Evolutionary conservation across 345 rosid genomes (phyloP), one percentile per base, ranked within the genome.

Genomic region (Arabis alpina): DNA sequence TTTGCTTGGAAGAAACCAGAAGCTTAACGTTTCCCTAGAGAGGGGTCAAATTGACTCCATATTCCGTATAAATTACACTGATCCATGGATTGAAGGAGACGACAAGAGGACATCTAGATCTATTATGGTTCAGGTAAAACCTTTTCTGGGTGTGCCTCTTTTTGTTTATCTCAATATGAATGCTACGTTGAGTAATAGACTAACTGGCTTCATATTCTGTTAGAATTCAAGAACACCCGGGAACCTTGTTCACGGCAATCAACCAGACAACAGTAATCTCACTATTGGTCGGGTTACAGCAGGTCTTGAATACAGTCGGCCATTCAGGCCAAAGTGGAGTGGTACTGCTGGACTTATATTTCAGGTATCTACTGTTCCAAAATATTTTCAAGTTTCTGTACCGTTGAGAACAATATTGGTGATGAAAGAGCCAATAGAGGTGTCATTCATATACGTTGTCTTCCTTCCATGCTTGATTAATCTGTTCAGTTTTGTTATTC

Each of bases 51-150:
- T 89, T 74, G 97, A 94, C 78, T 94, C 99, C 6, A 86, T 91
- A 77, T 91, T 87, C 72, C 92, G 96, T 30, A 54, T 88, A 70
- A 94, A 94, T 78, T 94, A 91, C 82, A 91, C 92, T 13, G 99
- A 91, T 80, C 99, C 99, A 40, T 94, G 99, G 99, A 94, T 94
- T 80, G 90, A 89, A 82, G 97, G 97, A 53, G 95, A 91, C 62
- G 97, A 94, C 80, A 94, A 91, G 73, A 83, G 89, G 71, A 91
- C 96, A 63, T 89, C 97, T 55, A 86, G 96, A 73, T 86, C 97
- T 45, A 85, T 89, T 72, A 87, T 82, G 91, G 82, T 91, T 75
- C 99, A 91, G 95, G 99, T 94, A 80, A 53, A 28, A 36, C 58
- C 47, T 44, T 25, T 36, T 16, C 64, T 9, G 2, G 54, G 10